Conservation (phyloP, 495 filamentous ascomycete genomes). For the Aspergillus sparsus region DNA sequence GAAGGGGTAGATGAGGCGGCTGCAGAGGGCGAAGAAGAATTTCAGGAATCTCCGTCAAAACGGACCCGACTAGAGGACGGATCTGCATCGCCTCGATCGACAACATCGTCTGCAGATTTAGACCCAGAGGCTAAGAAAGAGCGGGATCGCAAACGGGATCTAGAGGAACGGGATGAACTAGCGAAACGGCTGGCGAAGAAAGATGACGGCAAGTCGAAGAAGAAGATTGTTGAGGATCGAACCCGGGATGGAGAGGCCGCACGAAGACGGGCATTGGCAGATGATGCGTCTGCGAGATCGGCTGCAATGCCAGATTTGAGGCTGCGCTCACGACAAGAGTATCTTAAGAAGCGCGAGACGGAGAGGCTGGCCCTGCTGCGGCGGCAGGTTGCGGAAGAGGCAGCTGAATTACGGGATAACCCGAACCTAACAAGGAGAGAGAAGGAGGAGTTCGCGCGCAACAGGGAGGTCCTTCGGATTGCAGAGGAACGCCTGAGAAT, state of each 20-base stretch:
- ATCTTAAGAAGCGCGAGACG: conserved; percentile 87
- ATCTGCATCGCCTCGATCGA: conserved; percentile 46
- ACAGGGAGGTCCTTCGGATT: conserved; percentile 80
- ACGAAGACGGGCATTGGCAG: conserved; percentile 61
- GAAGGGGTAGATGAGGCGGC: conserved; percentile 33
- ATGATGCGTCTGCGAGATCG: conserved; percentile 61
- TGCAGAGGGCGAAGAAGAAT: conserved; percentile 32
- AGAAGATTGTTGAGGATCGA: conserved; percentile 72
- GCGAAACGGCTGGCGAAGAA: conserved; percentile 69
- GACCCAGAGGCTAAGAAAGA: conserved; percentile 62
- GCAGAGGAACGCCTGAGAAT: conserved; percentile 87
- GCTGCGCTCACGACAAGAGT: conserved; percentile 83
- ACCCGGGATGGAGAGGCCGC: conserved; percentile 59
- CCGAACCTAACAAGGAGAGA: conserved; percentile 73
- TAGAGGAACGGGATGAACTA: conserved; percentile 73
- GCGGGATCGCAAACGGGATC: conserved; percentile 59
- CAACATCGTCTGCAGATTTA: conserved; percentile 49
- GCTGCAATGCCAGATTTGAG: conserved; percentile 74
- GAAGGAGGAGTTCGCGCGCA: conserved; percentile 88
- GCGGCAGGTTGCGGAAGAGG: conserved; percentile 90
- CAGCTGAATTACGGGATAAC: conserved; percentile 76
- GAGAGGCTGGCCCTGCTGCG: conserved; percentile 82
- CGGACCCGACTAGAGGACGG: conserved; percentile 59
- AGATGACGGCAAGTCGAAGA: conserved; percentile 71
- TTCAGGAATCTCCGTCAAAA: conserved; percentile 58